Evolutionary conservation across 352 stramenopile genomes (phyloP).

Genomic region (Phytopythium boreale): DNA sequence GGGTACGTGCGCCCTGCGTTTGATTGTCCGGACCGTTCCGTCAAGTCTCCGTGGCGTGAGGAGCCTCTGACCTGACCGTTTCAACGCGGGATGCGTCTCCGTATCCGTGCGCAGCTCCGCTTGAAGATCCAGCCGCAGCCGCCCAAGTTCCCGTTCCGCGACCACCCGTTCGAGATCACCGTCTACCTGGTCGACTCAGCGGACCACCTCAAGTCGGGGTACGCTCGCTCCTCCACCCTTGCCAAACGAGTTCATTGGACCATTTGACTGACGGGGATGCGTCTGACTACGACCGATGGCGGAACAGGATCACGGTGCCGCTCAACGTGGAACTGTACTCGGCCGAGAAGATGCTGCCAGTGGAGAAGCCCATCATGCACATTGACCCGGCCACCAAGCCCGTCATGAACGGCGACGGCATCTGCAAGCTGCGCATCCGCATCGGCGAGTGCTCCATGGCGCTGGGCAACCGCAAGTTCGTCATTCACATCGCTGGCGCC

Average conservation of each 20-base stretch:
- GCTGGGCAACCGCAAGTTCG: constrained; percentile 85
- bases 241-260: neutral
- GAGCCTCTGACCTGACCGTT: constrained; percentile 2
- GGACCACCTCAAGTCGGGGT: constrained; percentile 79
- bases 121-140: constrained; percentile 85
- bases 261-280: neutral
- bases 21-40: neutral
- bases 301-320: constrained; percentile 53
- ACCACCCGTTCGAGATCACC: constrained; percentile 84
- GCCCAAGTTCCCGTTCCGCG: constrained; percentile 83
- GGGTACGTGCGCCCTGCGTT: constrained; percentile 18
- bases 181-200: constrained; percentile 84
- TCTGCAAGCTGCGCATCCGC: constrained; percentile 77
- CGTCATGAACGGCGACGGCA: constrained; percentile 78
- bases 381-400: constrained; percentile 77
- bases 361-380: constrained; percentile 77
- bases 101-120: constrained; percentile 30
- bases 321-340: constrained; percentile 82
- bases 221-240: neutral
- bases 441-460: constrained; percentile 85
- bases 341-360: constrained; percentile 78
- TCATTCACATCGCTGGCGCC: constrained; percentile 70
- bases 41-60: neutral
- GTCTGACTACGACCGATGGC: neutral
- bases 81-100: constrained; percentile 3